Evolutionary conservation across 2,329 filamentous ascomycete genomes (phyloP).

Genomic region (Cercospora sp.): DNA sequence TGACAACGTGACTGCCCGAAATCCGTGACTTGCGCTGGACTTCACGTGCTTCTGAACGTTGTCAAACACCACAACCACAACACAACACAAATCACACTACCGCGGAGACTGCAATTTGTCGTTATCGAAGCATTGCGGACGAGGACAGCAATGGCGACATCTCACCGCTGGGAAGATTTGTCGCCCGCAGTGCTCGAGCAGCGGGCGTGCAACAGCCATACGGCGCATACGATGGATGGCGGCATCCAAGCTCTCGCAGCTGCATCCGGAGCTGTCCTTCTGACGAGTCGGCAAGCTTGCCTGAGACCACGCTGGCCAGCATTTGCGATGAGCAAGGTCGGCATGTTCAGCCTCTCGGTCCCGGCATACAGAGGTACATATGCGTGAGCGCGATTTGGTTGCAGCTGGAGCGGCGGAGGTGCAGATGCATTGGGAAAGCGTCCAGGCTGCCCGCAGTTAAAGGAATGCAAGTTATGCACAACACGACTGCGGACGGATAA

Average conservation of each 20-base stretch:
- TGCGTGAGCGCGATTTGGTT: neutral
- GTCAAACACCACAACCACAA: neutral
- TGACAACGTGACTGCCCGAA: neutral
- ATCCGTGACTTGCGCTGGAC: neutral
- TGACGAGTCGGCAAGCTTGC: neutral
- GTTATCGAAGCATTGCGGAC: neutral
- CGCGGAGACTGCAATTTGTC: neutral
- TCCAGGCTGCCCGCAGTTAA: neutral
- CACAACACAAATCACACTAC: neutral
- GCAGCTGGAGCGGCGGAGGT: neutral
- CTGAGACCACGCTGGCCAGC: neutral
- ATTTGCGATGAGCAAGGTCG: neutral
- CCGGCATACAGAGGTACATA: neutral
- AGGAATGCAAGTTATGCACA: neutral
- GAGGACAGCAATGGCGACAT: neutral
- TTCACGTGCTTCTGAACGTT: neutral
- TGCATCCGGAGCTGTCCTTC: neutral
- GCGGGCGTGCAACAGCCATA: neutral
- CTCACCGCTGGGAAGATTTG: neutral
- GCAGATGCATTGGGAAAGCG: neutral
- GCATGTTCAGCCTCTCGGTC: neutral
- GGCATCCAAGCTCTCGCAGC: neutral
- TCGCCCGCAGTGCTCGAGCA: neutral
- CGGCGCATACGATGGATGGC: neutral
- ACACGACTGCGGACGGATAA: neutral